A percentile compares a stretch with the other conserved stretches of the same genome.
Evolutionary conservation across 345 rosid genomes (phyloP).

Genomic region (Bruguiera sexangula): DNA sequence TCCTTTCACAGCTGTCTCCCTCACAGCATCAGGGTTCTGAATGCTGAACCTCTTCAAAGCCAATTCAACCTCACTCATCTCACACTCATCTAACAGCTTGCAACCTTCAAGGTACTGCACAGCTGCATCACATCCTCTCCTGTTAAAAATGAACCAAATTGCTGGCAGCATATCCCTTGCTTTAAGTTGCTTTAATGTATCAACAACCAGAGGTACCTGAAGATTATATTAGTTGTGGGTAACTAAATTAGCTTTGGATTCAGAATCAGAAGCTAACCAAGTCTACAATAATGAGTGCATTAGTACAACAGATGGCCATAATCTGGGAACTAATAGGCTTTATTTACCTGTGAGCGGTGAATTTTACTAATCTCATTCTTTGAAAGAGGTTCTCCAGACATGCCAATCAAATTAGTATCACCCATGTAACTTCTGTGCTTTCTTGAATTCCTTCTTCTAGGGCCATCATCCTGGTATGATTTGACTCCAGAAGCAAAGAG

Average conservation of each 20-base stretch:
- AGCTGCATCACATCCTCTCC: slow-evolving; percentile 96
- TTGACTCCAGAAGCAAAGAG: slow-evolving; percentile 57
- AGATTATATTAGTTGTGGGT: slow-evolving; percentile 18
- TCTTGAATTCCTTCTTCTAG: slow-evolving; percentile 65
- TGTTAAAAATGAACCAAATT: slow-evolving; percentile 89
- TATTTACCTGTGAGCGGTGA: slow-evolving; percentile 72
- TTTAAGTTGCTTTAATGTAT: slow-evolving; percentile 71
- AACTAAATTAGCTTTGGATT: slow-evolving; percentile 11
- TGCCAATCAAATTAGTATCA: slow-evolving; percentile 27
- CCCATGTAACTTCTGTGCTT: slow-evolving; percentile 42
- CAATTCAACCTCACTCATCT: slow-evolving; percentile 78
- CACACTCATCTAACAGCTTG: slow-evolving; percentile 75
- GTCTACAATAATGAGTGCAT: slow-evolving; percentile 2
- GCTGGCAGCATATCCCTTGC: slow-evolving; percentile 86
- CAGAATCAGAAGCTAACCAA: background rate
- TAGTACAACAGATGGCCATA: slow-evolving; percentile 4
- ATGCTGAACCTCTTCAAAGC: slow-evolving; percentile 73
- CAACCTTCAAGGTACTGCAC: slow-evolving; percentile 78
- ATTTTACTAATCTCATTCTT: slow-evolving; percentile 73
- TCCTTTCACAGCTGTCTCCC: slow-evolving; percentile 84
- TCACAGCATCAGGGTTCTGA: slow-evolving; percentile 90
- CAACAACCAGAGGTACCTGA: slow-evolving; percentile 84
- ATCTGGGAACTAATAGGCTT: slow-evolving; percentile 11
- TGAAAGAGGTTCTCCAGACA: slow-evolving; percentile 60
- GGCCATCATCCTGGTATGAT: slow-evolving; percentile 48